Percentiles rank a stretch among this genome's conserved stretches.
These are phyloP conservation scores for Fusarium clavum DNA, from an alignment of 2,329 filamentous ascomycete genomes.

Conservation along the genomic window DNA sequence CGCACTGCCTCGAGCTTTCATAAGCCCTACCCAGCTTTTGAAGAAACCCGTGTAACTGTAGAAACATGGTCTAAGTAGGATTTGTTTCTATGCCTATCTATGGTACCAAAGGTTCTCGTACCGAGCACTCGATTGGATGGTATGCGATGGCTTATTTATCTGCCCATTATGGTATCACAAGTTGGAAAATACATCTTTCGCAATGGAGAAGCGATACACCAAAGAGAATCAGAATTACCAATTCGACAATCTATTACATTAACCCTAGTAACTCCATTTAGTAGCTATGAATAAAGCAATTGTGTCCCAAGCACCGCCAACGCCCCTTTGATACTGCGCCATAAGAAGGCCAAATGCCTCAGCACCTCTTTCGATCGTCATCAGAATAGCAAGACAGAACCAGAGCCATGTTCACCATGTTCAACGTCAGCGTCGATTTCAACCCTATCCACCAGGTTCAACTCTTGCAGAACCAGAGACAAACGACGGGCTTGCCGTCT, in stretches of 20 bases:
- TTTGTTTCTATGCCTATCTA: too few species aligned
- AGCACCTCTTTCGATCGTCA: neutral
- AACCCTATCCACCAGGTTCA: constrained; percentile 40
- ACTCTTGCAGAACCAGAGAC: constrained; percentile 68
- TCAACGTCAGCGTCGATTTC: neutral
- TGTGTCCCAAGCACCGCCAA: neutral
- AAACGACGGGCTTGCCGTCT: constrained; percentile 66
- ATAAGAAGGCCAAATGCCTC: neutral
- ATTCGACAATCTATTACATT: neutral
- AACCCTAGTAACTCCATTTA: neutral
- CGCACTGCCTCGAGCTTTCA: too few species aligned
- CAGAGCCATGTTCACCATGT: neutral
- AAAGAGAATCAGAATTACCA: neutral
- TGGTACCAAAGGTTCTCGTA: too few species aligned
- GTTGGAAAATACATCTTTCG: too few species aligned
- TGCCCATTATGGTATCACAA: too few species aligned
- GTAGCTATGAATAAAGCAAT: neutral
- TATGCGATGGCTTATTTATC: too few species aligned
- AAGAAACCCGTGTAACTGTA: too few species aligned
- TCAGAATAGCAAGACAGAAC: neutral
- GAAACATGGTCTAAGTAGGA: too few species aligned
- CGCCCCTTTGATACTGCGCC: too few species aligned
- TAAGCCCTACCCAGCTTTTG: too few species aligned
- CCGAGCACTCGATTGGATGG: too few species aligned
- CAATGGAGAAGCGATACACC: too few species aligned